Conservation (phyloP, 2,329 filamentous ascomycete genomes). For the Alternaria sp. region DNA sequence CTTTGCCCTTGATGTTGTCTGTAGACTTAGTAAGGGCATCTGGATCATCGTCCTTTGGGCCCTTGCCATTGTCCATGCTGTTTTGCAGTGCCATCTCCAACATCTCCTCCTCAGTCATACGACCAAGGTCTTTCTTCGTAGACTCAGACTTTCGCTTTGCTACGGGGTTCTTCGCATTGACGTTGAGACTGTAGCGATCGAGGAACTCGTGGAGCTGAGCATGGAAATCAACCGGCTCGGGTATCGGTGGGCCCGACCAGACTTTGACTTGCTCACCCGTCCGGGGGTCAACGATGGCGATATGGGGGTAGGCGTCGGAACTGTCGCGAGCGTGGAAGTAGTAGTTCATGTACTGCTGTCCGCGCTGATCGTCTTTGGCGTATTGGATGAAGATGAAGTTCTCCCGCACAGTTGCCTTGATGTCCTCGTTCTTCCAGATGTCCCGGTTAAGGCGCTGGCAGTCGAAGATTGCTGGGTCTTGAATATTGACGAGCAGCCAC, state of each 20-base stretch:
- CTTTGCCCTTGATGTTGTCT: slow-evolving; percentile 64
- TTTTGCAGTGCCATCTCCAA: slow-evolving; percentile 91
- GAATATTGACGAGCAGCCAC: slow-evolving; percentile 95
- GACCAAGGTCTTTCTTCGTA: slow-evolving; percentile 76
- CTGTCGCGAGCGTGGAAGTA: slow-evolving; percentile 85
- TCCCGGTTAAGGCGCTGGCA: slow-evolving; percentile 95
- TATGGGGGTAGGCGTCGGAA: slow-evolving; percentile 91
- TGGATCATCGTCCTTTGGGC: slow-evolving; percentile 74
- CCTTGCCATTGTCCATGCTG: slow-evolving; percentile 71
- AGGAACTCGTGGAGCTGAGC: slow-evolving; percentile 94
- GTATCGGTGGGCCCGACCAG: slow-evolving; percentile 86
- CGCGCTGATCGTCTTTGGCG: slow-evolving; percentile 81
- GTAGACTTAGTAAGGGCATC: slow-evolving; percentile 82
- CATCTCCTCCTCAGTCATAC: slow-evolving; percentile 98
- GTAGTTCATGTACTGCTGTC: slow-evolving; percentile 84
- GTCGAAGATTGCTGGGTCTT: slow-evolving; percentile 91
- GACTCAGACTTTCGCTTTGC: slow-evolving; percentile 77
- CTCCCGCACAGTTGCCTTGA: slow-evolving; percentile 82
- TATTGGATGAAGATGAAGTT: slow-evolving; percentile 98
- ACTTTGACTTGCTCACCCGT: slow-evolving; percentile 97
- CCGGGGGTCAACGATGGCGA: slow-evolving; percentile 92
- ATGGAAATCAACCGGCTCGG: slow-evolving; percentile 79
- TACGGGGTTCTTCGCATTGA: slow-evolving; percentile 91
- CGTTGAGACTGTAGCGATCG: slow-evolving; percentile 91
- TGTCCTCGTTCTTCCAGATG: slow-evolving; percentile 87